These are phyloP conservation scores for Paraurostyla sp. DNA, from an alignment of 73 alveolate species.

Conservation along the genomic window DNA sequence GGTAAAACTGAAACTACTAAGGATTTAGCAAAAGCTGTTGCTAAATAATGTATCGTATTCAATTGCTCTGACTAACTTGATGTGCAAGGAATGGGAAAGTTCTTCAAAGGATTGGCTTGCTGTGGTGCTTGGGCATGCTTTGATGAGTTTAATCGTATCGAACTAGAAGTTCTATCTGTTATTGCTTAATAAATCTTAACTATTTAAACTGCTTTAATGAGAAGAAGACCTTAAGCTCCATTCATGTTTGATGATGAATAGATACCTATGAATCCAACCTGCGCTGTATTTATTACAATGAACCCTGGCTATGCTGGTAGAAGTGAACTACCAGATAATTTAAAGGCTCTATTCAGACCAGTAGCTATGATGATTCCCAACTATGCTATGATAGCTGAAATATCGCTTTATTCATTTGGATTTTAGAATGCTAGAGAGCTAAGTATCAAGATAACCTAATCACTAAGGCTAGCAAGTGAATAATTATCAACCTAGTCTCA, in stretches of 20 bases:
- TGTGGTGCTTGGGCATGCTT: conserved; percentile 99
- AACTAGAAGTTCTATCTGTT: conserved; percentile 98
- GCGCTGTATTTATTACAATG: conserved; percentile 95
- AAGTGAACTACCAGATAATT: conserved; percentile 96
- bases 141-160: conserved; percentile 99
- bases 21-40: conserved; percentile 91
- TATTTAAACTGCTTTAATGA: conserved; percentile 91
- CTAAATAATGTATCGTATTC: conserved; percentile 92
- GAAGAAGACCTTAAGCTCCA: conserved; percentile 79
- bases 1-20: conserved; percentile 95
- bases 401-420: conserved; percentile 95
- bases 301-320: conserved; percentile 98
- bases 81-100: conserved; percentile 89
- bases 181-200: conserved; percentile 96
- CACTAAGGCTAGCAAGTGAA: conserved; percentile 94
- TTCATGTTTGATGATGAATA: conserved; percentile 79
- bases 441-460: conserved; percentile 88
- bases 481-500: conserved; percentile 94
- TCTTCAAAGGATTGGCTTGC: conserved; percentile 93
- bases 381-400: conserved; percentile 94
- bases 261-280: conserved; percentile 80
- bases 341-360: conserved; percentile 95
- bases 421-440: conserved; percentile 94
- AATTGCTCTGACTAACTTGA: conserved; percentile 93
- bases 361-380: conserved; percentile 96